Evolutionary conservation across 83 land plant genomes (phyloP).

Genomic region (Picea abies): DNA sequence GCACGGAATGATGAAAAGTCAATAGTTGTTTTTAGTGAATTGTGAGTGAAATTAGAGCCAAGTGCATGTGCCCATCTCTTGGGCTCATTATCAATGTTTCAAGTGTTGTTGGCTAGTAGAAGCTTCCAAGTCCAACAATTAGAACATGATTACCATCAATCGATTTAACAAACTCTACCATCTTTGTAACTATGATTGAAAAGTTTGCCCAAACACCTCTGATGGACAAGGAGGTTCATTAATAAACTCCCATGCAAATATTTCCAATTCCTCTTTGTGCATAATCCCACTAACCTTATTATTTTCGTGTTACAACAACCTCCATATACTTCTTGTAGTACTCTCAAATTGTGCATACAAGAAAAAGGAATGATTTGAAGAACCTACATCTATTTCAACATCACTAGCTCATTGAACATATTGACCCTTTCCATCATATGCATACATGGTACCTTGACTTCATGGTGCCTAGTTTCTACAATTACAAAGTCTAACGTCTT

Average conservation of each 20-base stretch:
- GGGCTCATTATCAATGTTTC: constrained; percentile 52
- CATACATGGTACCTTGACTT: constrained; percentile 56
- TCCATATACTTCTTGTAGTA: not conserved
- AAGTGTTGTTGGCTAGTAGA: constrained; percentile 57
- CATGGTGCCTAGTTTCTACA: constrained; percentile 56
- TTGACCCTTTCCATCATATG: constrained; percentile 78
- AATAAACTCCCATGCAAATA: constrained; percentile 78
- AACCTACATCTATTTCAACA: constrained; percentile 40
- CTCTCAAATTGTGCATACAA: too few species aligned
- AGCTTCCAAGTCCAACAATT: constrained; percentile 68
- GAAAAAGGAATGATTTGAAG: too few species aligned
- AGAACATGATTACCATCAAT: constrained; percentile 62
- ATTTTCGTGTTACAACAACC: constrained; percentile 58
- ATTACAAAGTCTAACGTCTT: constrained; percentile 75
- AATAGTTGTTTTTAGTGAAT: constrained; percentile 38
- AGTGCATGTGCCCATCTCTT: constrained; percentile 39
- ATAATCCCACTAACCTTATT: constrained; percentile 64
- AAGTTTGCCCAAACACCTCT: constrained; percentile 64
- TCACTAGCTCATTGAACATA: constrained; percentile 86
- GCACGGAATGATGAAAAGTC: constrained; percentile 75
- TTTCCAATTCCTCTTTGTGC: constrained; percentile 63
- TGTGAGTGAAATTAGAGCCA: constrained; percentile 67
- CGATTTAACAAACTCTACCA: constrained; percentile 64
- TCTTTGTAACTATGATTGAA: constrained; percentile 76
- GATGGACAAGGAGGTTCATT: constrained; percentile 72